phyloP scores from a whole-genome alignment of 495 filamentous ascomycete genomes.

The Xylaria longipes region DNA sequence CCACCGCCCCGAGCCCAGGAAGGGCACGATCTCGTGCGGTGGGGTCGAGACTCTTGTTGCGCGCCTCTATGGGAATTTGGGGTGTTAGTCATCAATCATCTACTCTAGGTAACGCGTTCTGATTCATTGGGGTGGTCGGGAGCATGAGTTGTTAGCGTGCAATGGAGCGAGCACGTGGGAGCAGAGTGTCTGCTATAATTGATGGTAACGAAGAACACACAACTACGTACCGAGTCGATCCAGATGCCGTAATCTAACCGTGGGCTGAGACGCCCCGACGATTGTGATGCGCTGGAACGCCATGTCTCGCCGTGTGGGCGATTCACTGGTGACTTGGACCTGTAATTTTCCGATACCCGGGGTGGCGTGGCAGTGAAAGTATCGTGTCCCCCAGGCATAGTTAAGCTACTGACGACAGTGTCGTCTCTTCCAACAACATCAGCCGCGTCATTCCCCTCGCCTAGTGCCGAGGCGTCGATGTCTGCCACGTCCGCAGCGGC shows the following conservation, averaged over 20 bases:
- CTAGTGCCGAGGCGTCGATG: constrained; percentile 12
- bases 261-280: constrained; percentile 15
- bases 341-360: not conserved
- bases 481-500: constrained; percentile 29
- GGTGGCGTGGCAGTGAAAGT: not conserved
- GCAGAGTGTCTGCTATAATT: not conserved
- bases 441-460: not conserved
- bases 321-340: not conserved
- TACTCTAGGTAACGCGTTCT: not conserved
- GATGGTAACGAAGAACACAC: not conserved
- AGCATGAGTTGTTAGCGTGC: not conserved
- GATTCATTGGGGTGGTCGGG: not conserved
- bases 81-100: not conserved
- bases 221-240: constrained; percentile 24
- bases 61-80: not conserved
- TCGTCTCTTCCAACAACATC: not conserved
- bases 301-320: not conserved
- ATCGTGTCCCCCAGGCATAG: not conserved
- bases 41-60: constrained; percentile 25
- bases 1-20: constrained; percentile 25
- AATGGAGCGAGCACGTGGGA: not conserved
- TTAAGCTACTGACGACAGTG: not conserved
- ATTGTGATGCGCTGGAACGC: not conserved
- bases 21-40: constrained; percentile 31
- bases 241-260: constrained; percentile 34